These are phyloP conservation scores for Coemansia sp. DNA, from an alignment of 192 early-diverging fungal species.

Conservation along the genomic window DNA sequence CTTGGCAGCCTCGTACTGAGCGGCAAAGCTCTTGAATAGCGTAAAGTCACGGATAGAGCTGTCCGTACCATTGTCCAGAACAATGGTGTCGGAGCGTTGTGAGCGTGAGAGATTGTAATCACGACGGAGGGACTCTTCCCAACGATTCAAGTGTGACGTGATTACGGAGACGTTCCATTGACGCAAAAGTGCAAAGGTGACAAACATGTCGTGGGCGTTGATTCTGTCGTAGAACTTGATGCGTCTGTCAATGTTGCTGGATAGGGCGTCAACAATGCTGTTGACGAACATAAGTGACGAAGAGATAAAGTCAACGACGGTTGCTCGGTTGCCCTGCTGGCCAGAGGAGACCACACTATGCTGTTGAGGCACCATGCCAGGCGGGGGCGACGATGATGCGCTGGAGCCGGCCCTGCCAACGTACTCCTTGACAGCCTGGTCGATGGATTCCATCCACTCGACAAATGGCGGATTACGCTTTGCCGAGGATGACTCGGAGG, in stretches of 20 bases:
- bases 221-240: constrained; percentile 42
- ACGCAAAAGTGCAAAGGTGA: constrained; percentile 24
- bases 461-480: constrained; percentile 31
- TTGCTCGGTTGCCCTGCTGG: constrained; percentile 9
- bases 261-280: constrained; percentile 20
- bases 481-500: not conserved
- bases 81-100: constrained; percentile 14
- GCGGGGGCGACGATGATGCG: not conserved
- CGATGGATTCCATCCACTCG: constrained; percentile 53
- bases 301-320: constrained; percentile 25
- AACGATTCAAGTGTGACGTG: constrained; percentile 36
- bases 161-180: constrained; percentile 26
- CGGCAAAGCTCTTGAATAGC: constrained; percentile 33
- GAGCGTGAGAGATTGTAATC: constrained; percentile 52
- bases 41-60: constrained; percentile 28
- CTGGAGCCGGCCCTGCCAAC: not conserved
- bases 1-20: constrained; percentile 34
- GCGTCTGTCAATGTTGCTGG: constrained; percentile 26
- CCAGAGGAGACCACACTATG: not conserved
- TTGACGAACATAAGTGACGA: constrained; percentile 34
- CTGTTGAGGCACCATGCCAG: not conserved
- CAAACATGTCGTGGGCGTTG: constrained; percentile 34
- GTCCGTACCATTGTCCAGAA: constrained; percentile 34
- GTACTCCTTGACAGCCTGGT: constrained; percentile 30
- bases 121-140: constrained; percentile 39